Conservation (phyloP, 2,329 filamentous ascomycete genomes). For the Tolypocladium paradoxum region DNA sequence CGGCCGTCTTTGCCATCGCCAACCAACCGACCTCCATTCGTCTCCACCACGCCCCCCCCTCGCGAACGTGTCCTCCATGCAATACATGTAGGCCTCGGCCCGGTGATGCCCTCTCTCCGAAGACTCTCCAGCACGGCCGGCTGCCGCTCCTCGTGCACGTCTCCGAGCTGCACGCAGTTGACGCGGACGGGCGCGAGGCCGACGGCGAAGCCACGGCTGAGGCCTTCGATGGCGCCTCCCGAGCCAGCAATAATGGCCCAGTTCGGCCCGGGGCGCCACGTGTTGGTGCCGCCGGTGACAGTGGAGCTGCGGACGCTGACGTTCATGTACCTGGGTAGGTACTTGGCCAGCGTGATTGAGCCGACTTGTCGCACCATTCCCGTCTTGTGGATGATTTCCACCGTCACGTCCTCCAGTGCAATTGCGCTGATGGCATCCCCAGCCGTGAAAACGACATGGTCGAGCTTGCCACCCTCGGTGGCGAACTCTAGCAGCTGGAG, state of each 20-base stretch:
- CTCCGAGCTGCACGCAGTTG: constrained; percentile 49
- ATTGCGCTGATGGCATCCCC: constrained; percentile 29
- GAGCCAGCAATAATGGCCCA: constrained; percentile 39
- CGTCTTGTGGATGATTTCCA: constrained; percentile 28
- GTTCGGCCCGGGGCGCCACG: constrained; percentile 37
- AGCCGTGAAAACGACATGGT: constrained; percentile 49
- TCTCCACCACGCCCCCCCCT: constrained; percentile 22
- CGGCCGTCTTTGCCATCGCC: constrained; percentile 8
- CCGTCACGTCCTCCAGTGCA: constrained; percentile 27
- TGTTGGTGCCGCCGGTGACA: constrained; percentile 43
- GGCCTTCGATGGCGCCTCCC: constrained; percentile 38
- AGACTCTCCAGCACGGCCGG: constrained; percentile 5
- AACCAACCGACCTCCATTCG: constrained; percentile 13
- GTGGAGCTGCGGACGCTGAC: constrained; percentile 31
- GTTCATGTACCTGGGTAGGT: constrained; percentile 32
- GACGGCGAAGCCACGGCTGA: constrained; percentile 46
- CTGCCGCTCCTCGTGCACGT: constrained; percentile 20
- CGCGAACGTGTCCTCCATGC: constrained; percentile 29
- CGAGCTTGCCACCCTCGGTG: constrained; percentile 35
- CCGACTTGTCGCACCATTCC: constrained; percentile 39
- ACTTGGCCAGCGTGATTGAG: constrained; percentile 41
- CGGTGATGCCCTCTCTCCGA: constrained; percentile 8
- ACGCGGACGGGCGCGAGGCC: constrained; percentile 54
- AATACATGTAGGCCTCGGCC: constrained; percentile 31
- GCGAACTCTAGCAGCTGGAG: constrained; percentile 35